A percentile compares a stretch with the other conserved stretches of the same genome.
These are phyloP conservation scores for Metschnikowia koreensis DNA, from an alignment of 805 yeast species.

Conservation along the genomic window DNA sequence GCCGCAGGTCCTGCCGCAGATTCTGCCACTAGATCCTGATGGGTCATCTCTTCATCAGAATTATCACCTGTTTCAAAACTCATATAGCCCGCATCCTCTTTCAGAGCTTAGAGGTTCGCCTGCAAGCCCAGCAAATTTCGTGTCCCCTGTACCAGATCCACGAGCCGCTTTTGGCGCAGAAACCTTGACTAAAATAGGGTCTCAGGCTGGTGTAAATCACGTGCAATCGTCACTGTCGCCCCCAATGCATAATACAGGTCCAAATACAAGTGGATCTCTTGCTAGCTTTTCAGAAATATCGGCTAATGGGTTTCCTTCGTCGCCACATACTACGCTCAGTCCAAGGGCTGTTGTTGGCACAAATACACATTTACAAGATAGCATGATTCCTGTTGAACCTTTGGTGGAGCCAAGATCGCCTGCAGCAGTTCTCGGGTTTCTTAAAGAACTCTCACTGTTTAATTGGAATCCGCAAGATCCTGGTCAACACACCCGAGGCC, in stretches of 20 bases:
- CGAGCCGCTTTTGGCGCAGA: too few species aligned
- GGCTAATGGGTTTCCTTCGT: too few species aligned
- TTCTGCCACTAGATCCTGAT: conserved; percentile 4
- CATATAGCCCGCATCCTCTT: neutral
- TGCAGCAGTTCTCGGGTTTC: conserved; percentile 24
- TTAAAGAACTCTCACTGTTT: conserved; percentile 24
- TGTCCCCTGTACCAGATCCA: neutral
- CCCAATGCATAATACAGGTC: too few species aligned
- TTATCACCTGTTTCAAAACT: neutral
- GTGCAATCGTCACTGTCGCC: too few species aligned
- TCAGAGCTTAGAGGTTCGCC: neutral
- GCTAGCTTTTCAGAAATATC: too few species aligned
- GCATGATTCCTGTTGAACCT: conserved; percentile 4
- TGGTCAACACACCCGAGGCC: neutral
- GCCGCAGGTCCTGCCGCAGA: conserved; percentile 3
- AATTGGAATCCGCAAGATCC: conserved; percentile 4
- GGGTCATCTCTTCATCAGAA: neutral
- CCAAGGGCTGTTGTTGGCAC: neutral
- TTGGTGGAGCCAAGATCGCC: conserved; percentile 19
- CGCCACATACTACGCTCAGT: too few species aligned
- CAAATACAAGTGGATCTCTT: too few species aligned
- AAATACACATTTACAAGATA: neutral
- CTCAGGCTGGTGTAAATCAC: neutral
- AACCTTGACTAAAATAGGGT: too few species aligned
- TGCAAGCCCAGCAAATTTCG: neutral